A percentile compares a stretch with the other conserved stretches of the same genome.
phyloP scores from a whole-genome alignment of 2,329 filamentous ascomycete genomes.

The Exophiala oligosperma region DNA sequence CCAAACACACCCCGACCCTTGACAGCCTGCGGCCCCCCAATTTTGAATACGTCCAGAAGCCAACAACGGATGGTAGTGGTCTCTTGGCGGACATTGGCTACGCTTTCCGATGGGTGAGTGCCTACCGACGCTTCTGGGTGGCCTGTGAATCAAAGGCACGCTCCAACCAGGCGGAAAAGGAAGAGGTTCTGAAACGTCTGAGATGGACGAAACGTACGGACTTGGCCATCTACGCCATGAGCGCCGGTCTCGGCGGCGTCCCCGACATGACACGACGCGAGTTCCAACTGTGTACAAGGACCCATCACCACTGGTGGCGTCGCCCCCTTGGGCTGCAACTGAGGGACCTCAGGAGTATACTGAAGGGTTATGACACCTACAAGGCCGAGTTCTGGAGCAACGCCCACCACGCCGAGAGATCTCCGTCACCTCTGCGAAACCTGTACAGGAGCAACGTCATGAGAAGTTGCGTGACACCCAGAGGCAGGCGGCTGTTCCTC shows the following conservation, averaged over 20 bases:
- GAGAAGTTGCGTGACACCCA: not conserved
- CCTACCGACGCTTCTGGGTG: too few relatives aligned
- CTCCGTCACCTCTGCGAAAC: not conserved
- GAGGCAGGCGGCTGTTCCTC: too few relatives aligned
- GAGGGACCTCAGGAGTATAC: not conserved
- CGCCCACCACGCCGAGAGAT: too few relatives aligned
- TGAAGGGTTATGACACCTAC: not conserved
- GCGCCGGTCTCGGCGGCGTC: not conserved
- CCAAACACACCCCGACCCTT: slow-evolving; percentile 1
- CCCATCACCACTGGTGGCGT: not conserved
- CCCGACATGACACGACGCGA: not conserved
- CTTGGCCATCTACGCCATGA: not conserved
- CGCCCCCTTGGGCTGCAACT: not conserved
- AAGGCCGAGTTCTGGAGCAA: not conserved
- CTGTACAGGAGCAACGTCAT: not conserved
- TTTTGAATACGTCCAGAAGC: not conserved
- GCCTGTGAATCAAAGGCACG: too few relatives aligned
- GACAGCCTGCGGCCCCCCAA: slow-evolving; percentile 2
- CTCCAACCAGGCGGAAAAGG: not conserved
- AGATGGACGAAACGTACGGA: not conserved
- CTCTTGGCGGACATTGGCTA: not conserved
- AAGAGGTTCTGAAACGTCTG: not conserved
- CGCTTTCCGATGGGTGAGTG: too few relatives aligned
- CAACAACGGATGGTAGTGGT: slow-evolving; percentile 1
- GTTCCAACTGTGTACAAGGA: not conserved